Percentiles rank a stretch among this genome's conserved stretches.
Conservation (phyloP, 306 rosid species). For the Cucurbita maxima region DNA sequence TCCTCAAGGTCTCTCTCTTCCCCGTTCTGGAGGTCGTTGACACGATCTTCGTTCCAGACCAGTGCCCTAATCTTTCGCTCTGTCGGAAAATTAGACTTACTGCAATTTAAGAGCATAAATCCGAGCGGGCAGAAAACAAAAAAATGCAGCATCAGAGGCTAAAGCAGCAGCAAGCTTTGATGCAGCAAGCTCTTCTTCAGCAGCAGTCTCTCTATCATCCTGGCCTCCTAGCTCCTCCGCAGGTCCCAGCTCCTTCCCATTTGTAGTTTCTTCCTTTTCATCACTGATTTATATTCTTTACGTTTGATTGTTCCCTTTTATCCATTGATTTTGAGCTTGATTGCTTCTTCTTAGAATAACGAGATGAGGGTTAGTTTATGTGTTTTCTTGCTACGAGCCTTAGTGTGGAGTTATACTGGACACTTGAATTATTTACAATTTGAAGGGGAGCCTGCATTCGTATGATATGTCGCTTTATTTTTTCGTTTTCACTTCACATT, state of each 20-base stretch:
- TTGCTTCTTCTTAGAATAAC: background rate
- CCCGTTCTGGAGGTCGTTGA: conserved; percentile 4
- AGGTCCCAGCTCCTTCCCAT: conserved; percentile 29
- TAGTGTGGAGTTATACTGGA: background rate
- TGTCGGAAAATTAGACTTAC: background rate
- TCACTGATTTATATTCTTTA: background rate
- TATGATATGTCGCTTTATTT: background rate
- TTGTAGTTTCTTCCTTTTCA: background rate
- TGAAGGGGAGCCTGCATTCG: background rate
- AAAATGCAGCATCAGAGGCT: conserved; percentile 94
- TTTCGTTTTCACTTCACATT: background rate
- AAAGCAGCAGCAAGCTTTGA: conserved; percentile 84
- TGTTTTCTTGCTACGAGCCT: background rate
- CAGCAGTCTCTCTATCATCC: conserved; percentile 94
- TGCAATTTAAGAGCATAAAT: background rate
- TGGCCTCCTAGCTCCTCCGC: conserved; percentile 89
- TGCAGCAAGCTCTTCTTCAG: conserved; percentile 94
- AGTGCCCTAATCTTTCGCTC: background rate
- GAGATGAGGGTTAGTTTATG: background rate
- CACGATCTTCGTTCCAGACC: background rate
- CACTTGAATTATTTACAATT: background rate
- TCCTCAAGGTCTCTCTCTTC: background rate
- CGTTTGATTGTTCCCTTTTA: background rate
- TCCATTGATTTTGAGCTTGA: background rate
- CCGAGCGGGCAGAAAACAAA: background rate